Conservation (phyloP, 495 filamentous ascomycete species). For the Penicillium dipodomyicola region DNA sequence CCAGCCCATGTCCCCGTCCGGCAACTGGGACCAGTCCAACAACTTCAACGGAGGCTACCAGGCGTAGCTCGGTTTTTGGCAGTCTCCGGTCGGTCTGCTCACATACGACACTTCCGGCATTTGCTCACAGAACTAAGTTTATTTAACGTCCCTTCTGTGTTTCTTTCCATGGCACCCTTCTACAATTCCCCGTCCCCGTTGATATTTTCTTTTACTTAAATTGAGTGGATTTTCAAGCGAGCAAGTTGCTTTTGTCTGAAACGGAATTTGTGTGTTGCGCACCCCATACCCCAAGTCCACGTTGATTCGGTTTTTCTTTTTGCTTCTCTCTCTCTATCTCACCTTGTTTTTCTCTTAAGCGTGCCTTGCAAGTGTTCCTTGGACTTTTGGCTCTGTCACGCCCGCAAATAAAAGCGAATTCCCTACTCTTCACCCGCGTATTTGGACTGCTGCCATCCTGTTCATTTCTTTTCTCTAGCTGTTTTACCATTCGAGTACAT, state of each 20-base stretch:
- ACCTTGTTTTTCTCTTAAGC: constrained; percentile 30
- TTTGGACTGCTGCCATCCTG: constrained; percentile 18
- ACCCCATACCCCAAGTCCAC: constrained; percentile 50
- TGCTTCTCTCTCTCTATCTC: constrained; percentile 1
- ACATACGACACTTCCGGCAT: constrained; percentile 11
- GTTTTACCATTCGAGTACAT: constrained; percentile 36
- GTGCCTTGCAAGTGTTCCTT: constrained; percentile 33
- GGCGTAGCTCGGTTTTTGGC: constrained; percentile 35
- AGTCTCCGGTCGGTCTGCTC: constrained; percentile 13
- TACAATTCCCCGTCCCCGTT: constrained; percentile 13
- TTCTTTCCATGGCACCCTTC: constrained; percentile 12
- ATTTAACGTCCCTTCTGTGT: constrained; percentile 17
- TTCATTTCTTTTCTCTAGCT: constrained; percentile 33
- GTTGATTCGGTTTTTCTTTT: constrained; percentile 37
- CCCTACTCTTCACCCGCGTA: constrained; percentile 27
- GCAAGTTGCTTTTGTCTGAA: constrained; percentile 45
- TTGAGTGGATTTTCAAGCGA: constrained; percentile 48
- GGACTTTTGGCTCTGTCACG: constrained; percentile 38
- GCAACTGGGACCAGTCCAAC: constrained; percentile 64
- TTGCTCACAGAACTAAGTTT: constrained; percentile 17
- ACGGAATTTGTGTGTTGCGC: constrained; percentile 50
- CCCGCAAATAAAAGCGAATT: constrained; percentile 47
- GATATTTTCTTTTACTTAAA: constrained; percentile 24
- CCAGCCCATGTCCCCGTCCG: constrained; percentile 68
- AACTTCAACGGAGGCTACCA: constrained; percentile 57